phyloP scores from a whole-genome alignment of 148 eudicot genomes.

The Fagopyrum esculentum region DNA sequence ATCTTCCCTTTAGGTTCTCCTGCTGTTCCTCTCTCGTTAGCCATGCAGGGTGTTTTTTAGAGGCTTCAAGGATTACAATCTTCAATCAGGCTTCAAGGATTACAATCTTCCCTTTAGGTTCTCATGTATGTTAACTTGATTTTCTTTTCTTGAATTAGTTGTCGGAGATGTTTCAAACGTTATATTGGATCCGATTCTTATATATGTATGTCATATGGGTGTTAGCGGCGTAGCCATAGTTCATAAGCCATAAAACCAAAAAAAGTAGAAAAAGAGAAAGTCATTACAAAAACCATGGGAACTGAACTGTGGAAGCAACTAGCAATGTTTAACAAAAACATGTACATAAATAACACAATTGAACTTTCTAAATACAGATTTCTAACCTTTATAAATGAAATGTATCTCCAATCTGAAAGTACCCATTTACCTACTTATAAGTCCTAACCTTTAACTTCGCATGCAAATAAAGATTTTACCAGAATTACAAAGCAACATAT shows the following conservation, averaged over 20 bases:
- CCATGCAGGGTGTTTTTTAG: conserved; percentile 34
- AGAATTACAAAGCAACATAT: background rate
- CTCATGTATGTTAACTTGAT: background rate
- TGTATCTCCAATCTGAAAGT: too few species aligned
- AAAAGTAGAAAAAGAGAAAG: background rate
- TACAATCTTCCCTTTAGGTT: too few species aligned
- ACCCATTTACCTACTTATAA: too few species aligned
- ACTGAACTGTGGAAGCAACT: background rate
- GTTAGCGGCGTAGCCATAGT: conserved; percentile 83
- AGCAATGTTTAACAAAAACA: background rate
- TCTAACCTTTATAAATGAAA: background rate
- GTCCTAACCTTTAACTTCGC: too few species aligned
- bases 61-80: conserved; percentile 29
- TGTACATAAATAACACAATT: background rate
- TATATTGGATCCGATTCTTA: conserved; percentile 49
- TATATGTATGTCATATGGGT: conserved; percentile 47
- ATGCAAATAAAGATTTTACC: too few species aligned
- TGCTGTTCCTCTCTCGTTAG: conserved; percentile 29
- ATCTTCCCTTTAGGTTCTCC: conserved; percentile 37
- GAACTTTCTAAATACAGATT: background rate
- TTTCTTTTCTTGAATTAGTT: background rate
- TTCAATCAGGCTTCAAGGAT: conserved; percentile 31
- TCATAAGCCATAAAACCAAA: conserved; percentile 28
- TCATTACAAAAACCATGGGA: background rate
- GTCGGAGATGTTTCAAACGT: conserved; percentile 41